Evolutionary conservation across 495 filamentous ascomycete species (phyloP), one percentile per base, ranked within the genome.

Genomic region (Pyronema domesticum): DNA sequence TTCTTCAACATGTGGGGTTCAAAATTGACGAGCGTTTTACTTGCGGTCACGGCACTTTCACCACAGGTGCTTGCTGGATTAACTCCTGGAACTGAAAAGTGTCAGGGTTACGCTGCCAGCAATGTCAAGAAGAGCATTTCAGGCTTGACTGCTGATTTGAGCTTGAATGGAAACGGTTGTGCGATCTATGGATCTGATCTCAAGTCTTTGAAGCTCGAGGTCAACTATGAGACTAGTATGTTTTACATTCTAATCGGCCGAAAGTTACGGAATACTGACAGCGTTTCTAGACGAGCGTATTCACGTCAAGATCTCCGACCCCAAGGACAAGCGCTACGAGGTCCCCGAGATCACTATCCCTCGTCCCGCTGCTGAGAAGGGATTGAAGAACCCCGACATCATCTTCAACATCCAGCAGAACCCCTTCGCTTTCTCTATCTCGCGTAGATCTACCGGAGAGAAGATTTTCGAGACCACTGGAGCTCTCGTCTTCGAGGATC

Each of bases 221-320:
- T 89, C 39, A 80, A 82, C 33, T 87, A 88, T 58, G 80, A 89
- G 61, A 80, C 77, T 7, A 75, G 83, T 87, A 61, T 67, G 76
- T 73, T 35, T 8, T 14, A 34, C 19, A 55, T 11, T 13, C 1
- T 17, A 11, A 8, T 43, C 11, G n/a, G 39, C 39, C 19, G 8
- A 55, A 13, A n/a, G 14, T 39, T 39, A 19, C 9, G 53, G 13
- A 43, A 14, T 13, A 19, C 18, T 50, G 15, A 47, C 11, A 17
- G 35, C 5, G 23, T 7, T 40, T 9, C 14, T 43, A 88, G 84
- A 83, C 39, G 73, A 74, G 30, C 81, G 86, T 14, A 77, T 93
- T 8, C 86, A 91, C 67, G 81, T 93, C 58, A 80, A 83, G 63
- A 89, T 94, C 55, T 77, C 82, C 55, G 86, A 93, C 67, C 70